Conservation (phyloP, 2,329 filamentous ascomycete genomes). For the Nigrospora sphaerica region DNA sequence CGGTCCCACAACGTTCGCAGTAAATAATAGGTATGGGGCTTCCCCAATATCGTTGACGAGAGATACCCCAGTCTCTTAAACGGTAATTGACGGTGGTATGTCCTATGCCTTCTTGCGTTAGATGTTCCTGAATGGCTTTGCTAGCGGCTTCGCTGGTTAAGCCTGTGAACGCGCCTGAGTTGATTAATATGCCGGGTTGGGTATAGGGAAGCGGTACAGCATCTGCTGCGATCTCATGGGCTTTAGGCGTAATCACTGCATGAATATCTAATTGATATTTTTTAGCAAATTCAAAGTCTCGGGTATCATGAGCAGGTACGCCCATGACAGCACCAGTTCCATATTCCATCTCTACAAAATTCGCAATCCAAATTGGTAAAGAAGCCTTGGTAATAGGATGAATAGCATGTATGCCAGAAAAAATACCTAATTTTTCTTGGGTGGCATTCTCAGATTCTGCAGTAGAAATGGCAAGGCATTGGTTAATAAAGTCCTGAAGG, state of each 20-base stretch:
- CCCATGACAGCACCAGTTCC: slow-evolving; percentile 89
- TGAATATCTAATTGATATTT: slow-evolving; percentile 58
- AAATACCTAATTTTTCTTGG: slow-evolving; percentile 48
- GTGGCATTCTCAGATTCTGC: slow-evolving; percentile 48
- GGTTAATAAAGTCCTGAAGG: no score
- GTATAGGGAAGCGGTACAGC: slow-evolving; percentile 46
- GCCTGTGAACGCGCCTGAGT: slow-evolving; percentile 54
- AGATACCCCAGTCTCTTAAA: slow-evolving; percentile 83
- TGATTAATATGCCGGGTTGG: slow-evolving; percentile 61
- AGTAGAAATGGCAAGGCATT: slow-evolving; percentile 67
- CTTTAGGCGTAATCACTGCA: slow-evolving; percentile 51
- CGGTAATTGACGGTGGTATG: slow-evolving; percentile 71
- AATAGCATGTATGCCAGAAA: slow-evolving; percentile 49
- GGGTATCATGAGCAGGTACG: slow-evolving; percentile 75
- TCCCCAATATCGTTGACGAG: slow-evolving; percentile 89
- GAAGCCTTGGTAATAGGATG: slow-evolving; percentile 29
- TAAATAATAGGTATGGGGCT: slow-evolving; percentile 88
- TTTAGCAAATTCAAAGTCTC: slow-evolving; percentile 76
- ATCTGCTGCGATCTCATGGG: slow-evolving; percentile 39
- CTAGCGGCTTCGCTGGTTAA: slow-evolving; percentile 47
- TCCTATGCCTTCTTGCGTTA: no score
- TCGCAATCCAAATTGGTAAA: slow-evolving; percentile 72
- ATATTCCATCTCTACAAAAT: slow-evolving; percentile 80
- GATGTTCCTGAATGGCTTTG: no score
- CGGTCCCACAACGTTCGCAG: slow-evolving; percentile 67